Conservation (phyloP, 2,329 filamentous ascomycete genomes). For the Colletotrichum sp. region DNA sequence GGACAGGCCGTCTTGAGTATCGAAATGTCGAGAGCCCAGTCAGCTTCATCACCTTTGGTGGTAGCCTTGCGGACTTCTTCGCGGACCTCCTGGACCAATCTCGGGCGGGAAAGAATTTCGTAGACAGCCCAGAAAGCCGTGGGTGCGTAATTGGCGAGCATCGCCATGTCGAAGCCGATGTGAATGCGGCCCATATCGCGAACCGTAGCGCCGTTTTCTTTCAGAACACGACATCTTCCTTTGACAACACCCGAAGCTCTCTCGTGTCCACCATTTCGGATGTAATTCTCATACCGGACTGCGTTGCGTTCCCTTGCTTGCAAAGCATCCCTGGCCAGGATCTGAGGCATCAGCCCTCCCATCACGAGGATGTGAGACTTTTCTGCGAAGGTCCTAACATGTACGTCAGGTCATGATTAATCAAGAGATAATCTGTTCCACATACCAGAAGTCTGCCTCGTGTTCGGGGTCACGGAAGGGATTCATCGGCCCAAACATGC, state of each 20-base stretch:
- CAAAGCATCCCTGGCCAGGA: neutral
- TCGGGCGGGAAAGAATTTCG: slow-evolving; percentile 44
- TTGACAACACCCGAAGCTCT: neutral
- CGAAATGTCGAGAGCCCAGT: slow-evolving; percentile 33
- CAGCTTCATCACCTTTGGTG: neutral
- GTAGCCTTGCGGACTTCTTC: slow-evolving; percentile 36
- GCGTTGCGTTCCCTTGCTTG: neutral
- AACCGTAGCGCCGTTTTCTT: neutral
- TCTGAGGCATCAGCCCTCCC: neutral
- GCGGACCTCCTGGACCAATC: slow-evolving; percentile 41
- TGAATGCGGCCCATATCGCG: neutral
- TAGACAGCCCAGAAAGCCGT: slow-evolving; percentile 50
- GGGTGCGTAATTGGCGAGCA: slow-evolving; percentile 46
- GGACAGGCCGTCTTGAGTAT: slow-evolving; percentile 37
- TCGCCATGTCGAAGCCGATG: slow-evolving; percentile 28
- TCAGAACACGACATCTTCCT: neutral
- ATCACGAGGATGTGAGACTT: neutral
- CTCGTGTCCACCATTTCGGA: neutral
- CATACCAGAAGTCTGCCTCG: slow-evolving; percentile 3
- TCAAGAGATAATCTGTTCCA: fast-evolving
- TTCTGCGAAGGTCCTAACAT: neutral
- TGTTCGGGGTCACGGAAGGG: slow-evolving; percentile 6
- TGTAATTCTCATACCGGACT: neutral
- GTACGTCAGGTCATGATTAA: neutral
- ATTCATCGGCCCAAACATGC: slow-evolving; percentile 7